These are phyloP conservation scores for Chlorella variabilis DNA, from an alignment of 163 green algal species.

Conservation along the genomic window DNA sequence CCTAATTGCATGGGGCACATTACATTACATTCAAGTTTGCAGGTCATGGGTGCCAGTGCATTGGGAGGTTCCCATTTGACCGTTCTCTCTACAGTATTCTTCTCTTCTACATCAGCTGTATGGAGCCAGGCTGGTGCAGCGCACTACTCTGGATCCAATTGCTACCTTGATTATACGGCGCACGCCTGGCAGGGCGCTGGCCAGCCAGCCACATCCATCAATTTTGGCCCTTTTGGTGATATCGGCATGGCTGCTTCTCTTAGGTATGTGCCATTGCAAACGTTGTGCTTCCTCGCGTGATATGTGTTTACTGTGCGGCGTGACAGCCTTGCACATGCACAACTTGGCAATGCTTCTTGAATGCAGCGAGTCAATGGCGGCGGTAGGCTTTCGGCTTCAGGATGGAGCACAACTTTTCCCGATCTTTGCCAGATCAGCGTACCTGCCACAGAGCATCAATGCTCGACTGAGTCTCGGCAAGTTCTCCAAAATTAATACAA, in stretches of 20 bases:
- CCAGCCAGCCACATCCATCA: background rate
- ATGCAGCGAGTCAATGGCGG: slow-evolving; percentile 31
- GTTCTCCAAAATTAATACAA: slow-evolving; percentile 50
- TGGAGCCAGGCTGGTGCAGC: slow-evolving; percentile 49
- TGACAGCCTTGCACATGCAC: no score
- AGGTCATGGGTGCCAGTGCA: background rate
- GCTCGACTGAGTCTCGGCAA: background rate
- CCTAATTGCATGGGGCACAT: no score
- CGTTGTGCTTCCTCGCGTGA: background rate
- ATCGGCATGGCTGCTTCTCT: slow-evolving; percentile 43
- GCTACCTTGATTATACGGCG: slow-evolving; percentile 6
- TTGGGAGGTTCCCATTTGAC: background rate
- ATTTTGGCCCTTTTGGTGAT: slow-evolving; percentile 43
- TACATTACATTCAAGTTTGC: no score
- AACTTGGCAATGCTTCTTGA: background rate
- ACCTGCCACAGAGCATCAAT: background rate
- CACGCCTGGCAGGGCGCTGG: background rate
- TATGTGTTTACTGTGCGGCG: background rate
- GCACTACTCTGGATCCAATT: slow-evolving; percentile 47
- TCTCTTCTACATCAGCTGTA: slow-evolving; percentile 46
- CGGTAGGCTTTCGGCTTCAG: slow-evolving; percentile 21
- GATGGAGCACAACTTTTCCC: background rate
- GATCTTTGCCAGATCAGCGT: background rate
- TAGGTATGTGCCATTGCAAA: slow-evolving; percentile 4
- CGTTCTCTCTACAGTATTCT: background rate